Base-by-base conservation (phyloP, 75 land plant species). In the Selaginella tamariscina region DNA sequence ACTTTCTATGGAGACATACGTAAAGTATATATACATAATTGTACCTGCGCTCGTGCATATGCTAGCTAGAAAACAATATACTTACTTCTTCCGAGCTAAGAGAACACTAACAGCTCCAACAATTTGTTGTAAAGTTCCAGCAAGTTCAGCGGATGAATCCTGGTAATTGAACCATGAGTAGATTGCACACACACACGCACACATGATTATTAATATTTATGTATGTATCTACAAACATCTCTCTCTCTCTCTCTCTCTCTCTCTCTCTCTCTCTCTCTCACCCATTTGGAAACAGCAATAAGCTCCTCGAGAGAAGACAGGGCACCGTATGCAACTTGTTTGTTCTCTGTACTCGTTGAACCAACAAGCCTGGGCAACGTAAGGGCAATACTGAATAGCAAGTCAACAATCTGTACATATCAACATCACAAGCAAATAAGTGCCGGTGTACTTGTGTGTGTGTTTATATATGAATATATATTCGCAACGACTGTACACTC, bases 261-360 rank as follows among this genome's bases (percentile, higher is more conserved):
- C n/a, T n/a, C n/a, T n/a, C n/a, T n/a, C n/a, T n/a, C n/a, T n/a
- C n/a, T n/a, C n/a, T 15, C n/a, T 28, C 22, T 8, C 70, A 95
- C 99, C 82, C 99, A 88, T 69, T 79, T 82, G 39, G 86, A 71
- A 55, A 90, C 81, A 31, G 96, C 91, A 73, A 95, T 87, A 24
- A 90, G 87, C 77, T 95, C 99, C 70, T 95, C 99, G 23, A 95
- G 81, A n/a, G 85, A 78, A 27, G 84, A 70, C 71, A 95, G 69
- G 13, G 99, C 96, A 72, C 76, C 54, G 68, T 90, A 95, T 31
- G 82, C 79, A 44, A 72, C 30, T 68, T 90, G 97, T 56, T 81
- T 72, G 73, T 85, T 85, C 49, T 65, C 70, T 64, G 70, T 78
- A 72, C 44, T 57, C 64, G 63, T 55, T 29, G 85, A 75, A 31